Conservation (phyloP, 2,329 filamentous ascomycete genomes). For the Monilinia vaccinii-corymbosi region DNA sequence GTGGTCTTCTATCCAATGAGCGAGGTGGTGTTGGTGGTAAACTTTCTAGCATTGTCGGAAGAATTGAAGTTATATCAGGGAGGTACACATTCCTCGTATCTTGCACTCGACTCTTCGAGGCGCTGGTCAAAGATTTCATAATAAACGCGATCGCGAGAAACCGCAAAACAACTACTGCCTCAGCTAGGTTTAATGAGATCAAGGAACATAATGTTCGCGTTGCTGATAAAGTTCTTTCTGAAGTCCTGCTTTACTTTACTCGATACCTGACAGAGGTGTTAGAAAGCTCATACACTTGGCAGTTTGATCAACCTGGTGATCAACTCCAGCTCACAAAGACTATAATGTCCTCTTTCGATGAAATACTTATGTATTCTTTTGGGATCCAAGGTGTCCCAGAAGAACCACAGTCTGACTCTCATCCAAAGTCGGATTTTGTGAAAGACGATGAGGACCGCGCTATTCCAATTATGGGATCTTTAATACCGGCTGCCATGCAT, state of each 20-base stretch:
- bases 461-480: slow-evolving; percentile 27
- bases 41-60: slow-evolving; percentile 70
- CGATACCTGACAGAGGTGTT: slow-evolving; percentile 73
- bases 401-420: slow-evolving; percentile 24
- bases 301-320: slow-evolving; percentile 60
- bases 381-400: slow-evolving; percentile 56
- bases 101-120: slow-evolving; percentile 64
- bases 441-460: not conserved
- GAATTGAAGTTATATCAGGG: slow-evolving; percentile 67
- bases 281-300: slow-evolving; percentile 80
- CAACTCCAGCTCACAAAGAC: slow-evolving; percentile 58
- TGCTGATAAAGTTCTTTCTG: slow-evolving; percentile 67
- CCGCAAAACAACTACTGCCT: slow-evolving; percentile 40
- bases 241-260: slow-evolving; percentile 62
- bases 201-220: slow-evolving; percentile 58
- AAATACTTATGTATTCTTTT: slow-evolving; percentile 63
- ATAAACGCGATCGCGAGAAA: slow-evolving; percentile 59
- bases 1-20: slow-evolving; percentile 67
- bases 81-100: slow-evolving; percentile 70
- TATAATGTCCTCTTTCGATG: slow-evolving; percentile 62
- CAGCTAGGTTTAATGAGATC: slow-evolving; percentile 37
- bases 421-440: slow-evolving; percentile 17
- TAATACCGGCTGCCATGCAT: slow-evolving; percentile 66
- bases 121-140: slow-evolving; percentile 67
- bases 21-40: slow-evolving; percentile 57